Evolutionary conservation across 371 early-diverging fungal species (phyloP), one percentile per base, ranked within the genome.

Genomic region (Paraphysoderma sedebokerense): DNA sequence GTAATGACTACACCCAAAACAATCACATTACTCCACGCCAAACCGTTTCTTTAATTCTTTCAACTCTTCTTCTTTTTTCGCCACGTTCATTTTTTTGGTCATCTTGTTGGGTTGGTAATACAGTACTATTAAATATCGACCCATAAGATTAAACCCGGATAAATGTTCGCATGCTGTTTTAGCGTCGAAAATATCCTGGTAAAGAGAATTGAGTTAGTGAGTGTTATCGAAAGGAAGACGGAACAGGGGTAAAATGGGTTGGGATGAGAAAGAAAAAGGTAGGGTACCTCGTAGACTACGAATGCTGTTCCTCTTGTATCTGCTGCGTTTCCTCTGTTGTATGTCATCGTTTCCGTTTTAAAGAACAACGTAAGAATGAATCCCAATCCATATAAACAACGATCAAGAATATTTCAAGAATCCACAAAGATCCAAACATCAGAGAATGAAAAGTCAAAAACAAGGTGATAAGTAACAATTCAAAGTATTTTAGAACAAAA

Each of bases 121-220:
- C 23, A 92, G 68, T 7, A 96, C 92, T 44, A 96, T 87, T 57
- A 96, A 56, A 56, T 93, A 92, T 52, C 97, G 73, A 3, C 91
- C 91, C 67, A 87, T 76, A 48, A 96, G 81, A 55, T 93, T 93
- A 67, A 90, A 93, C 38, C 95, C 95, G 44, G 82, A 80, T 29
- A 93, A 57, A 54, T 91, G 92, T 44, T 92, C 92, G 56, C 90
- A 90, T 0, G 98, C 98, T 23, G 82, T 81, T 60, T 92, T 91
- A 29, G 96, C 93, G 56, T 93, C 92, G 54, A 80, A 88, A n/a
- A 96, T 90, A 46, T 93, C 95, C 51, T 93, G 92, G 54, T 92
- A 96, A n/a, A n/a, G n/a, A n/a, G n/a, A 1, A 68, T 70, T 55
- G 53, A 17, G 27, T 45, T 8, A 9, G 46, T 36, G 31, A 12